Conservation (phyloP, 352 stramenopile species). For the Saprolegnia parasitica region DNA sequence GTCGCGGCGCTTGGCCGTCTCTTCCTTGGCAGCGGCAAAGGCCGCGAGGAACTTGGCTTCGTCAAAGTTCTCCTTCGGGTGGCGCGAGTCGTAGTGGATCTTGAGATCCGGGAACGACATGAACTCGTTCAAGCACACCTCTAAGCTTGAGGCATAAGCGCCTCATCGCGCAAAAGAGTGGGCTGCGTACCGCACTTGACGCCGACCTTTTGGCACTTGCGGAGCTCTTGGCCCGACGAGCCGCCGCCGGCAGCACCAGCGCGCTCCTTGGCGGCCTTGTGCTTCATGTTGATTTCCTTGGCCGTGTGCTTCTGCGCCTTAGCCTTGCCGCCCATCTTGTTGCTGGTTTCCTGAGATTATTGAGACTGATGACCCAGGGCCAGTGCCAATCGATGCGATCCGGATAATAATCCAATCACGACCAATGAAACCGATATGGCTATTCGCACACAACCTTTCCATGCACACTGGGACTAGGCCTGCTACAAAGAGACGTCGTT, state of each 20-base stretch:
- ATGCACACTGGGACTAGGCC: no score
- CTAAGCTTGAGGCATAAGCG: slow-evolving; percentile 1
- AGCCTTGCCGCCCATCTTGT: slow-evolving; percentile 59
- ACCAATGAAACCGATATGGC: no score
- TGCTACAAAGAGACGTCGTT: no score
- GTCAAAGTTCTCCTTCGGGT: slow-evolving; percentile 14
- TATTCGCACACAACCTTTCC: no score
- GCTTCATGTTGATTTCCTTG: slow-evolving; percentile 54
- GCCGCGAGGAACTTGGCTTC: slow-evolving; percentile 7
- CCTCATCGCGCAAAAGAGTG: background rate
- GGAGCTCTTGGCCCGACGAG: slow-evolving; percentile 5
- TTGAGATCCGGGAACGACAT: slow-evolving; percentile 18
- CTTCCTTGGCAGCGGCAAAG: slow-evolving; percentile 18
- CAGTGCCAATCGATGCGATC: background rate
- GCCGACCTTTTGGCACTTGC: slow-evolving; percentile 26
- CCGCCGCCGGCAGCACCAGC: slow-evolving; percentile 16
- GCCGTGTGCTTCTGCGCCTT: slow-evolving; percentile 78
- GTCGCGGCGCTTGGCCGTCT: slow-evolving; percentile 19
- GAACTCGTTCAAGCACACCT: slow-evolving; percentile 21
- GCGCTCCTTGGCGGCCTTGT: slow-evolving; percentile 26
- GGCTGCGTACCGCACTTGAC: slow-evolving; percentile 22
- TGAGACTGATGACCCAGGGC: background rate
- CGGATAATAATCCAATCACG: background rate
- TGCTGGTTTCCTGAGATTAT: slow-evolving; percentile 3
- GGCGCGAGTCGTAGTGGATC: slow-evolving; percentile 24